Conservation (phyloP, 2,329 filamentous ascomycete genomes). For the Sporothrix inflata region DNA sequence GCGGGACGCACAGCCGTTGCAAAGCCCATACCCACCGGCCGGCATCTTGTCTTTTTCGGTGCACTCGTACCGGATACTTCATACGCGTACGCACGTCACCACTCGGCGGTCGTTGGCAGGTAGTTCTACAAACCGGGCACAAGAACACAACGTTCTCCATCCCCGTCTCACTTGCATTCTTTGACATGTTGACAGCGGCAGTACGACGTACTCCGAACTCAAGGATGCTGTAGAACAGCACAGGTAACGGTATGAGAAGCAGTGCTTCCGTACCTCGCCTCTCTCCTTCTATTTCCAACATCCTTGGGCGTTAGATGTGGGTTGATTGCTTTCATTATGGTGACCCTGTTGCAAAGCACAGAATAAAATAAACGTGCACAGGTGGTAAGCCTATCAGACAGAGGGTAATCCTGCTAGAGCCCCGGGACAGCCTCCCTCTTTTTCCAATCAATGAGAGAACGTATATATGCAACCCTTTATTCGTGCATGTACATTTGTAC, state of each 20-base stretch:
- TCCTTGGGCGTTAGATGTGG: not conserved
- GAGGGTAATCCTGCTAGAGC: no score
- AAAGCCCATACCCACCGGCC: not conserved
- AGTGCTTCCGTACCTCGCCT: not conserved
- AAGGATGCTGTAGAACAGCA: no score
- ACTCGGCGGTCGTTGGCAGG: not conserved
- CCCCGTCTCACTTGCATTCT: not conserved
- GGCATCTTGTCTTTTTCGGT: not conserved
- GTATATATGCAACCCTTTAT: not conserved
- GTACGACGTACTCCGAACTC: no score
- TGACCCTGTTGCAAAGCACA: not conserved
- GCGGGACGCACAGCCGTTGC: not conserved
- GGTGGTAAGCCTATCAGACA: not conserved
- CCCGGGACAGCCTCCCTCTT: no score
- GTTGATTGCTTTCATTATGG: not conserved
- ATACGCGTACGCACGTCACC: conserved; percentile 4
- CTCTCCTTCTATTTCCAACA: not conserved
- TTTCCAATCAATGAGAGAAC: not conserved
- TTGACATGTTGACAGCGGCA: not conserved
- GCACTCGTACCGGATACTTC: not conserved
- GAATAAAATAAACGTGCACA: not conserved
- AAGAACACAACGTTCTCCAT: no score
- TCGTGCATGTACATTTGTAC: not conserved
- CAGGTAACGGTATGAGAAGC: not conserved
- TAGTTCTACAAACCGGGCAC: not conserved